These are phyloP conservation scores for Trametes maxima DNA, from an alignment of 768 basidiomycete species.

Conservation along the genomic window DNA sequence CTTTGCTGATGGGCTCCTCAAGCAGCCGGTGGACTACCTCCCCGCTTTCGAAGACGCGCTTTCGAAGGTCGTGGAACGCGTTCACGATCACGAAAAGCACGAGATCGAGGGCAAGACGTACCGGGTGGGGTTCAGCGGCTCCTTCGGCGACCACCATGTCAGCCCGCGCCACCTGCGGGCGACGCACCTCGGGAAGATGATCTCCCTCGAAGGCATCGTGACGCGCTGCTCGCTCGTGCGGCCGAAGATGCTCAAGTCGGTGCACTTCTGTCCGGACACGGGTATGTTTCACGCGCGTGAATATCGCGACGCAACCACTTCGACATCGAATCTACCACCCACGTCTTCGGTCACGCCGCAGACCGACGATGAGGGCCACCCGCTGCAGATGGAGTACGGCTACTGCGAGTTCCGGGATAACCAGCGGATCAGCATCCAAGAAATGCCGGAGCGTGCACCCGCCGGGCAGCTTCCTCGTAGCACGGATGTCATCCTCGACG, in stretches of 20 bases:
- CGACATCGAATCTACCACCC: constrained; percentile 83
- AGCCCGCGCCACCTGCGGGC: constrained; percentile 91
- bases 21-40: constrained; percentile 83
- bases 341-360: constrained; percentile 87
- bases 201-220: constrained; percentile 96
- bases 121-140: constrained; percentile 90
- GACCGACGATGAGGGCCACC: constrained; percentile 86
- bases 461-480: constrained; percentile 96
- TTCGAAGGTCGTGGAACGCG: constrained; percentile 65
- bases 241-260: constrained; percentile 96
- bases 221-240: constrained; percentile 97
- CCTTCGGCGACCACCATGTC: constrained; percentile 97
- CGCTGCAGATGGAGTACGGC: constrained; percentile 91
- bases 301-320: constrained; percentile 91
- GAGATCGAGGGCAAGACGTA: constrained; percentile 78
- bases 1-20: constrained; percentile 85
- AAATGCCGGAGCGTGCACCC: constrained; percentile 99
- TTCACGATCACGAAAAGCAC: constrained; percentile 81
- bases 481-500: constrained; percentile 94
- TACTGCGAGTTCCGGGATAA: constrained; percentile 92
- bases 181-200: constrained; percentile 91
- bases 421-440: constrained; percentile 97
- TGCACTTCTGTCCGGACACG: constrained; percentile 94
- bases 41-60: constrained; percentile 91
- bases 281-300: constrained; percentile 80